Percentiles rank a stretch among this genome's conserved stretches.
These are phyloP conservation scores for Sindora glabra DNA, from an alignment of 306 rosid genomes.

Conservation along the genomic window DNA sequence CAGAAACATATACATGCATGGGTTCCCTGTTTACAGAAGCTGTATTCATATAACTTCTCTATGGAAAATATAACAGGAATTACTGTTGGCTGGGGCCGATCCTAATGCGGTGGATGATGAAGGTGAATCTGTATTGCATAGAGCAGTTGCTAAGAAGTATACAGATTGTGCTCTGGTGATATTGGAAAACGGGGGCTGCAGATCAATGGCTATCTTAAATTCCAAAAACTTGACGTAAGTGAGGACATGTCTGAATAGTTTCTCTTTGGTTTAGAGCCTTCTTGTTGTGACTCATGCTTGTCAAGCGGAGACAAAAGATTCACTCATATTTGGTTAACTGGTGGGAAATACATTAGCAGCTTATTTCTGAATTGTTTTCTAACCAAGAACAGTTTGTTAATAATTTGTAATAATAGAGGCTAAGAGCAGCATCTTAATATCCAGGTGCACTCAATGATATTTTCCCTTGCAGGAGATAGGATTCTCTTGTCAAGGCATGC, in stretches of 20 bases:
- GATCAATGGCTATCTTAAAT: constrained; percentile 76
- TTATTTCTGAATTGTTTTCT: constrained; percentile 4
- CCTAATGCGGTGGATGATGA: constrained; percentile 95
- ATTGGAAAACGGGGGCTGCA: constrained; percentile 94
- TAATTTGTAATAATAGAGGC: background rate
- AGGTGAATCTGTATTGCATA: constrained; percentile 93
- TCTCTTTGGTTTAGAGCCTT: background rate
- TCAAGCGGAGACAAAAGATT: background rate
- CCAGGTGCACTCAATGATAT: background rate
- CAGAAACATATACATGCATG: constrained; percentile 16
- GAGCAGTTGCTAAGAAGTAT: constrained; percentile 86
- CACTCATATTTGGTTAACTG: background rate
- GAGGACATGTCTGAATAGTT: background rate
- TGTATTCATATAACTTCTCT: constrained; percentile 7
- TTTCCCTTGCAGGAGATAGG: background rate
- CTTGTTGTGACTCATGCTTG: background rate
- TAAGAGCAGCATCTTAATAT: background rate
- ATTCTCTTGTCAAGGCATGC: constrained; percentile 1
- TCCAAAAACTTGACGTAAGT: constrained; percentile 88
- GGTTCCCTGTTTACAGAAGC: constrained; percentile 16
- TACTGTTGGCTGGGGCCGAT: constrained; percentile 92
- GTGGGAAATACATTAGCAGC: constrained; percentile 6
- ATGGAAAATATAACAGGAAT: constrained; percentile 55
- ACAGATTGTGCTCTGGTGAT: constrained; percentile 91
- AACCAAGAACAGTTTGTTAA: background rate